Base-by-base conservation (phyloP, 306 rosid species). In the Corylus heterophylla region DNA sequence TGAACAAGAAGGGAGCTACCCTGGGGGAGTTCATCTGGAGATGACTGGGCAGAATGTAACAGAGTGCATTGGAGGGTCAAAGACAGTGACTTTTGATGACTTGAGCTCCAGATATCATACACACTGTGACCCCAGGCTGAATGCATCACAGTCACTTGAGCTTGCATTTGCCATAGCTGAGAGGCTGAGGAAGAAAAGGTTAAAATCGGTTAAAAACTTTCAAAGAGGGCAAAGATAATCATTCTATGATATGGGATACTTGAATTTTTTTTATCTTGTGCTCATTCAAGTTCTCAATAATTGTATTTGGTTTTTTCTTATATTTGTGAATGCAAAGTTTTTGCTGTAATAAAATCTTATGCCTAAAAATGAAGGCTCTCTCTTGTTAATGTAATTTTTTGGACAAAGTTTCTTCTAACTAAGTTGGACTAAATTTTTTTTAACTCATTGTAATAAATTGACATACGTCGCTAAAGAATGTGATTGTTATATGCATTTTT, bases 11-110 rank as follows among this genome's bases (percentile, higher is more conserved):
- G 89, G 82, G 64, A 82, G 89, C 78, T 42, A 82, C 20, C 89
- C 89, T 0, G 86, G 89, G 67, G 89, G 86, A 74, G 86, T 82
- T 20, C 89, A 85, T 82, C 64, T 82, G 75, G 89, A 85, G 74
- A 85, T 85, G 89, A 85, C 86, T 1, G 89, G 89, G 82, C 89
- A 85, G 59, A 82, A 79, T 73, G 89, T 85, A 55, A 82, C 86
- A 3, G 86, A 85, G 76, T 85, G 89, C 42, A 48, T 82, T 1
- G 89, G 89, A 44, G 89, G 89, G 47, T 76, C 84, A 3, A 85
- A 79, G 66, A 27, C 68, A 42, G 86, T 85, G 71, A 85, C 86
- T 4, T 74, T 78, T 54, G 76, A 73, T n/a, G 89, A 85, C 82
- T 78, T 85, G 84, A 79, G 56, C 75, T 85, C 86, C 39, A 79